phyloP scores from a whole-genome alignment of 305 asterid genomes.

The Fraxinus velutina region DNA sequence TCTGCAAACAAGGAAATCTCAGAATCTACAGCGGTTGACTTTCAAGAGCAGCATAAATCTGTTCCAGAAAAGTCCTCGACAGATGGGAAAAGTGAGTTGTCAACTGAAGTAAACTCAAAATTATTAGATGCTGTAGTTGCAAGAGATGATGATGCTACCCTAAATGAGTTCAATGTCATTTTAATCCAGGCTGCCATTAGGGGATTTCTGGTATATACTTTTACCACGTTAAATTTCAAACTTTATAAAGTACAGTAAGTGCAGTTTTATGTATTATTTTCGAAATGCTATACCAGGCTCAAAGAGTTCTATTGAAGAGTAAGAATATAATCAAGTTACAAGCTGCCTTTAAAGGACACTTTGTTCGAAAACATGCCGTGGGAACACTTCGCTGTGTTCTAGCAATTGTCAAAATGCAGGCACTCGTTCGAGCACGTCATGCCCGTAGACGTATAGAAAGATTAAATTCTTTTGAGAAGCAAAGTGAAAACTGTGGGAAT shows the following conservation, averaged over 20 bases:
- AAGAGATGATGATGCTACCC: constrained; percentile 31
- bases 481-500: constrained; percentile 35
- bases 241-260: constrained; percentile 14
- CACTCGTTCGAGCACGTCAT: constrained; percentile 74
- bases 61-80: constrained; percentile 47
- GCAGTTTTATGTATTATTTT: constrained; percentile 14
- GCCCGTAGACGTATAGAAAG: constrained; percentile 36
- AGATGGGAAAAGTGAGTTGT: constrained; percentile 51
- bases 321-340: constrained; percentile 65
- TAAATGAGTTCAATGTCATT: constrained; percentile 53
- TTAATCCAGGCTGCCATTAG: constrained; percentile 76
- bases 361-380: constrained; percentile 78
- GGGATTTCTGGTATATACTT: constrained; percentile 59
- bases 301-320: constrained; percentile 47
- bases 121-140: constrained; percentile 29
- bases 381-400: constrained; percentile 94
- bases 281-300: constrained; percentile 56
- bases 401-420: constrained; percentile 89
- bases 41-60: constrained; percentile 43
- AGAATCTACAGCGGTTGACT: constrained; percentile 46
- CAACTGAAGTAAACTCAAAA: constrained; percentile 37
- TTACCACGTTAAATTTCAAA: constrained; percentile 8
- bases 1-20: constrained; percentile 58
- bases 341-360: constrained; percentile 92
- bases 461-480: constrained; percentile 31